Conservation (phyloP, 2,329 filamentous ascomycete genomes). For the Aureobasidium sp. region DNA sequence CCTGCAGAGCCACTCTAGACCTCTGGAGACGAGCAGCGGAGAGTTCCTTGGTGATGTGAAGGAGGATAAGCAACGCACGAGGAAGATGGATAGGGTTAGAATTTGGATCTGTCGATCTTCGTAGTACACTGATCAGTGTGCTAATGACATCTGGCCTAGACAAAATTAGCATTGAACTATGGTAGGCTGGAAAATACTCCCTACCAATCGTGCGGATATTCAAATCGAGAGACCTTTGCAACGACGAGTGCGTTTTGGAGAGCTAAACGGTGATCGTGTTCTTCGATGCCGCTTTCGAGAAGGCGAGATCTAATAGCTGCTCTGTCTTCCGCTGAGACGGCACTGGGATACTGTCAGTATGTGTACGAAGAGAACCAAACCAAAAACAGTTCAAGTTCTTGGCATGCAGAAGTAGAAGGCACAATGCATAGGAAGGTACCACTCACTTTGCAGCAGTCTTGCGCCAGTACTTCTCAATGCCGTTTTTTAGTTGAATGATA, state of each 20-base stretch:
- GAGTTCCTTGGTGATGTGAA: slow-evolving; percentile 86
- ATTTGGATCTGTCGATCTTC: slow-evolving; percentile 43
- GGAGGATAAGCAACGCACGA: slow-evolving; percentile 65
- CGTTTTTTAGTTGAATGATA: slow-evolving; percentile 92
- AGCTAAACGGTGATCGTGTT: slow-evolving; percentile 66
- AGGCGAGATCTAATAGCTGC: slow-evolving; percentile 64
- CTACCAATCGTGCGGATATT: slow-evolving; percentile 80
- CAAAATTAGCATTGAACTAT: neutral
- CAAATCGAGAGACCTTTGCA: slow-evolving; percentile 80
- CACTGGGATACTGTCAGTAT: slow-evolving; percentile 30
- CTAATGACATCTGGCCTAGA: slow-evolving; percentile 39
- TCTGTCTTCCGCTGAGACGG: slow-evolving; percentile 63
- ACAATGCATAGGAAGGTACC: neutral
- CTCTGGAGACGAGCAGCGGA: slow-evolving; percentile 68
- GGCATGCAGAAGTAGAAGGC: neutral
- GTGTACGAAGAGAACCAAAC: neutral
- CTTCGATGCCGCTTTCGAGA: slow-evolving; percentile 67
- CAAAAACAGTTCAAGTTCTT: neutral
- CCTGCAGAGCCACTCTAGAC: slow-evolving; percentile 68
- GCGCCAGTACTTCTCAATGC: slow-evolving; percentile 91
- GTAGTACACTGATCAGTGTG: slow-evolving; percentile 54
- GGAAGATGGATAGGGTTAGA: slow-evolving; percentile 54
- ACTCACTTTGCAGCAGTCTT: slow-evolving; percentile 60
- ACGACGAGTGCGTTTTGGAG: slow-evolving; percentile 82
- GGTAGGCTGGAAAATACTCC: slow-evolving; percentile 18